Base-by-base conservation (phyloP, 441 rosid species). In the Populus hybrid region DNA sequence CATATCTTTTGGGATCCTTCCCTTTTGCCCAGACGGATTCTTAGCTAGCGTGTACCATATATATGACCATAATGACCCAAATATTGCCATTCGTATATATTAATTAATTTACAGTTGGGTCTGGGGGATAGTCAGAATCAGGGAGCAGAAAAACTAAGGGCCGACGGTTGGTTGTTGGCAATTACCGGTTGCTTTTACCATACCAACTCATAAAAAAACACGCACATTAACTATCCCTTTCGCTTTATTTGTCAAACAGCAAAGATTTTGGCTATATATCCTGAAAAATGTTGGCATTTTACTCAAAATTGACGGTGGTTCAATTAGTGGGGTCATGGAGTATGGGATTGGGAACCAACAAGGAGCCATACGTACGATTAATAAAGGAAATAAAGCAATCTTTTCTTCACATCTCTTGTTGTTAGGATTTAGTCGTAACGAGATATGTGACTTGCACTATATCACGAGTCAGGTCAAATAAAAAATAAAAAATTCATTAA, bases 141-240 rank as follows among this genome's bases (percentile, higher is more conserved):
- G 82, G 75, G 69, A 73, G 86, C 87, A 54, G 20, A 11, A 80
- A 85, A 86, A 88, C 89, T 21, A 77, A 86, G 76, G 84, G 88
- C 89, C 80, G 83, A 68, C 68, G 35, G 65, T 54, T 40, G 75
- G 77, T 80, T 67, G 75, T 61, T 68, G 42, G 40, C 36, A 67
- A 77, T 79, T 54, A 79, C 75, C 32, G 38, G 16, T 73, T 70
- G 26, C 32, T 2, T 26, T 57, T 2, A 46, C 57, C 57, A 6
- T 20, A n/a, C 67, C 28, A 23, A 1, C 30, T 63, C 67, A 63
- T 21, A 63, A 63, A 59, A 4, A 14, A 8, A 36, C 40, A 40
- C 50, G 12, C 42, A 38, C 57, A 46, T 46, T 14, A 4, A n/a
- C 10, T 1, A 50, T 73, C 2, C 10, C 1, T 73, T 10, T 42